Evolutionary conservation across 331 rosid species (phyloP).

Genomic region (Malus hybrid): DNA sequence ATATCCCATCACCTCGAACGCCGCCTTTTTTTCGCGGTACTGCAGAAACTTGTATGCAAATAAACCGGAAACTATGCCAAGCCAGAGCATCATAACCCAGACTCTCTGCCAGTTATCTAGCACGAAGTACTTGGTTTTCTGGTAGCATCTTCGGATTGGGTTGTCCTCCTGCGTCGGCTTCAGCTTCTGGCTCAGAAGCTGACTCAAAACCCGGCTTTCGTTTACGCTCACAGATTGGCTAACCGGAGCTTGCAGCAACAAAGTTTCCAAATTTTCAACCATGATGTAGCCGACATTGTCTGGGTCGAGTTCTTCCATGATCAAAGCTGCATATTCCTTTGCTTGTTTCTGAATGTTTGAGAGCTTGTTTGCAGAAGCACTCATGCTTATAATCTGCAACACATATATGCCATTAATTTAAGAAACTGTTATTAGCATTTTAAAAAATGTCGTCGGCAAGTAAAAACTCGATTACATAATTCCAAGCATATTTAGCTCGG

Average conservation of each 20-base stretch:
- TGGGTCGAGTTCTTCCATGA: conserved; percentile 92
- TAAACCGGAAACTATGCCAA: conserved; percentile 37
- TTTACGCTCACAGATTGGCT: conserved; percentile 51
- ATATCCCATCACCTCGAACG: conserved; percentile 62
- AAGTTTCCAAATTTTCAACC: conserved; percentile 67
- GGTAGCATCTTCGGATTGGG: conserved; percentile 30
- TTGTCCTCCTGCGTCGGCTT: conserved; percentile 54
- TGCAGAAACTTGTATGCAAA: conserved; percentile 73
- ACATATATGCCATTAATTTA: neutral
- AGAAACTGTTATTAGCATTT: too few relatives aligned
- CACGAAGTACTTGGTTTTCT: conserved; percentile 40
- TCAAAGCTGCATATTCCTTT: conserved; percentile 75
- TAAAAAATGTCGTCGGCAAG: neutral
- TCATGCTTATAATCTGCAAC: conserved; percentile 66
- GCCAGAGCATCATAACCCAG: conserved; percentile 71
- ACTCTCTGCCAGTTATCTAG: conserved; percentile 79
- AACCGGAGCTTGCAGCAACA: conserved; percentile 67
- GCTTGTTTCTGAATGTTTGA: conserved; percentile 73
- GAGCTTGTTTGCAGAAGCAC: conserved; percentile 80
- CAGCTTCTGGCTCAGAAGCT: conserved; percentile 66
- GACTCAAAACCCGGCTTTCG: conserved; percentile 69
- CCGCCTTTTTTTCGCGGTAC: conserved; percentile 38
- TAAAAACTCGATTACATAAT: neutral
- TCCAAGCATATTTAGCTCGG: neutral
- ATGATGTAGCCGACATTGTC: conserved; percentile 68